Evolutionary conservation across 805 yeast genomes (phyloP), one percentile per base, ranked within the genome.

Genomic region (Suhomyces kilbournensis): DNA sequence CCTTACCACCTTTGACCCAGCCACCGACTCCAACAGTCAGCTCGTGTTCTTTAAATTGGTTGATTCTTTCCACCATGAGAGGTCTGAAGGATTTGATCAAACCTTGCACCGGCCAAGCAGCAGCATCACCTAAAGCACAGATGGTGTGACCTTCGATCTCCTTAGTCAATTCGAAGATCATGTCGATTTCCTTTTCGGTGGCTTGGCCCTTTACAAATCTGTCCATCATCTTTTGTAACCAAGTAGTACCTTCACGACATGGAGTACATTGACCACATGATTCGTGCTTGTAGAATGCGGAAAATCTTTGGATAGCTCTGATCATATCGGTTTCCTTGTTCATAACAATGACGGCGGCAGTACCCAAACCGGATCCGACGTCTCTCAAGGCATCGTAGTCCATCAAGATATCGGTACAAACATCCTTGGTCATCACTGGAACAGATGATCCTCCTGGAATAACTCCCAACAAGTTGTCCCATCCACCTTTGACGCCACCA

Each of bases 261-360:
- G 96, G 96, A 3, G 96, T 90, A 77, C 96, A 90, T 75, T 90
- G 96, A 54, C 96, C 96, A 75, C 96, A 90, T 7, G 94, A 86
- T 78, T 90, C 96, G 74, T 90, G 96, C 76, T 86, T 88, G 77
- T 88, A 90, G 71, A 90, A 90, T 44, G 88, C 84, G 44, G 93
- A 71, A 64, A 90, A 82, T 71, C 96, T 81, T 72, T 90, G 96
- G 68, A 90, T 90, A 60, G 93, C 94, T 58, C 90, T 80, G 56
- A 90, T 83, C 50, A 90, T 83, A 68, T 90, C 96, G 38, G 96
- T 87, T 62, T 85, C 83, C 76, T 88, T 86, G 78, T 89, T 87
- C 89, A 90, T 84, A 55, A 90, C 96, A 69, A 90, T 90, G 53
- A 90, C 96, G 14, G 96, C 96, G 39, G 96, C 96, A 47, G 96